These are phyloP conservation scores for Mortierella sp. DNA, from an alignment of 371 early-diverging fungal genomes.

Conservation along the genomic window DNA sequence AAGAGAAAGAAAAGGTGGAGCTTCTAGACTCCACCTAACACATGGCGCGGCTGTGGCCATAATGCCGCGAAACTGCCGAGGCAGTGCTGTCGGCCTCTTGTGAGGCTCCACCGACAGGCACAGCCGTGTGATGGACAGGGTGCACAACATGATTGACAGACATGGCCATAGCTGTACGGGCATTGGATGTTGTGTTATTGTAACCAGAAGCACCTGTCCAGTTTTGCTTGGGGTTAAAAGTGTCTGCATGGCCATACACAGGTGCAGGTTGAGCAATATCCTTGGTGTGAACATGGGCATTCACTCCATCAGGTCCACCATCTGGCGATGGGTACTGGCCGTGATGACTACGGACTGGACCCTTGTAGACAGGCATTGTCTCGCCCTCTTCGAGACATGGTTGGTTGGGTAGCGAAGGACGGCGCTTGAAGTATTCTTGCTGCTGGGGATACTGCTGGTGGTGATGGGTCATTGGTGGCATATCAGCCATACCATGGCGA, in stretches of 20 bases:
- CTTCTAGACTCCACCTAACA: conserved; percentile 10
- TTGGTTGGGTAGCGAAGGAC: conserved; percentile 48
- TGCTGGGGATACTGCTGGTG: conserved; percentile 4
- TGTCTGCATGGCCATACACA: not conserved
- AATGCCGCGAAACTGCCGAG: not conserved
- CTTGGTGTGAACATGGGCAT: not conserved
- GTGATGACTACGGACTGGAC: conserved; percentile 30
- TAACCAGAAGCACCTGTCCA: no score
- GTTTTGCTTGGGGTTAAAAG: no score
- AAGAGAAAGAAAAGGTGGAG: no score
- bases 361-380: conserved; percentile 42
- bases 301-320: conserved; percentile 23
- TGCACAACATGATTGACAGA: no score
- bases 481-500: conserved; percentile 4
- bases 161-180: conserved; percentile 7
- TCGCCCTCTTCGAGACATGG: conserved; percentile 51
- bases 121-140: no score
- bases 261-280: not conserved
- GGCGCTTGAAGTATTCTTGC: conserved; percentile 45
- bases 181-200: conserved; percentile 17
- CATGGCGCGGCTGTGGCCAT: conserved; percentile 42
- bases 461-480: not conserved
- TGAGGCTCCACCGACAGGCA: no score
- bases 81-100: no score
- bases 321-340: conserved; percentile 51